Conservation (phyloP, 306 rosid genomes). For the Oemleria cerasiformis region DNA sequence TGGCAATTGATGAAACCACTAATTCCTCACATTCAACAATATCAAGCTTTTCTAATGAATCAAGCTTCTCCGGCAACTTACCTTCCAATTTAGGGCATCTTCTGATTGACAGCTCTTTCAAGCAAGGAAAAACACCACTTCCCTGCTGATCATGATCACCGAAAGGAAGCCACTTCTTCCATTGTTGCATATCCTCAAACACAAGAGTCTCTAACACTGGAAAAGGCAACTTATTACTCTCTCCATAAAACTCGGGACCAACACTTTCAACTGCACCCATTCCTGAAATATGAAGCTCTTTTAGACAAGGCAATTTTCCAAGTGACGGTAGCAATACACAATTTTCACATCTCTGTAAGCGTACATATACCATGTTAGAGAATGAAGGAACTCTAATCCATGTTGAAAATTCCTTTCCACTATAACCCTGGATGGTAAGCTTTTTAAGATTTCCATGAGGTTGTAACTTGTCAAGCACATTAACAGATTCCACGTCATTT, state of each 20-base stretch:
- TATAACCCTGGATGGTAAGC: neutral
- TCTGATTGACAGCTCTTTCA: neutral
- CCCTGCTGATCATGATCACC: neutral
- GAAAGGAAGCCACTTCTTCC: conserved; percentile 10
- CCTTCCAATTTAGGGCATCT: conserved; percentile 5
- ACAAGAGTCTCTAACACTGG: conserved; percentile 3
- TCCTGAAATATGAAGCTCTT: neutral
- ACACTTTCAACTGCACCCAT: neutral
- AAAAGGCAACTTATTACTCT: no score
- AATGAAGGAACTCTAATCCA: conserved; percentile 19
- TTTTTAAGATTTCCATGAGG: conserved; percentile 19
- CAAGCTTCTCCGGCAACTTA: conserved; percentile 5
- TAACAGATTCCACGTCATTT: neutral
- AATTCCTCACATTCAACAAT: neutral
- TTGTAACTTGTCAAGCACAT: neutral
- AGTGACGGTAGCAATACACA: conserved; percentile 1
- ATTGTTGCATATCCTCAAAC: neutral
- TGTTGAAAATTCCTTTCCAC: conserved; percentile 6
- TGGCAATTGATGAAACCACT: neutral
- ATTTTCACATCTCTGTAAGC: neutral
- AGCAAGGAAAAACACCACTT: neutral
- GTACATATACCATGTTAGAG: neutral
- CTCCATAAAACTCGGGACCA: conserved; percentile 16
- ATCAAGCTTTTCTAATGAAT: neutral
- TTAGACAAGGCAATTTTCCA: conserved; percentile 18